A percentile compares a stretch with the other conserved stretches of the same genome.
phyloP scores from a whole-genome alignment of 1,139 yeast genomes.

The Candida sp. region DNA sequence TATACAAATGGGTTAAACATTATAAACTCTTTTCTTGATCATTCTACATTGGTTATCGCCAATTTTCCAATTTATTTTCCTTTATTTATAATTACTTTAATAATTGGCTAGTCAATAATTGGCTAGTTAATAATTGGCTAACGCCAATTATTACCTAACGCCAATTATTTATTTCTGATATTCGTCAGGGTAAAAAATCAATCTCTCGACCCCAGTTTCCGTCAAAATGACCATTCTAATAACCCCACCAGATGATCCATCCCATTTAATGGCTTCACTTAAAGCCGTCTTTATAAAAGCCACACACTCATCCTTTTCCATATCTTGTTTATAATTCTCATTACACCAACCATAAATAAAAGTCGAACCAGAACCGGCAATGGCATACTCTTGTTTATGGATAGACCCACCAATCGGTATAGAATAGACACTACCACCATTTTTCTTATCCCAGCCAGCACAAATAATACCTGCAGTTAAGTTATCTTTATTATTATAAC shows the following conservation, averaged over 20 bases:
- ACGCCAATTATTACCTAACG: no score
- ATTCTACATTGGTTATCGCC: no score
- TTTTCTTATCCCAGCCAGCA: slow-evolving; percentile 87
- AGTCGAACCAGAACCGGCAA: slow-evolving; percentile 97
- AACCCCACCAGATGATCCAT: slow-evolving; percentile 99
- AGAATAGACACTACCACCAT: slow-evolving; percentile 82
- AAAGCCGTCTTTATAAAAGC: slow-evolving; percentile 76
- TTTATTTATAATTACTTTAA: no score
- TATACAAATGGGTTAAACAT: no score
- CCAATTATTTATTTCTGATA: slow-evolving; percentile 8
- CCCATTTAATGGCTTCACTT: slow-evolving; percentile 97
- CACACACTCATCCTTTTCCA: slow-evolving; percentile 84
- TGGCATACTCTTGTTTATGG: slow-evolving; percentile 91
- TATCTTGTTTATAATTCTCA: slow-evolving; percentile 71
- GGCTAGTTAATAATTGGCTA: no score
- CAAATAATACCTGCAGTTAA: slow-evolving; percentile 93
- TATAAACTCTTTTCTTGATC: no score
- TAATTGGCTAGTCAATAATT: no score
- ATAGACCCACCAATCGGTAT: slow-evolving; percentile 95
- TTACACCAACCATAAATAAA: slow-evolving; percentile 97
- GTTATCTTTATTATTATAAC: slow-evolving; percentile 83
- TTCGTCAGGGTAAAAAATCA: slow-evolving; percentile 87
- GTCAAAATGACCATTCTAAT: slow-evolving; percentile 93
- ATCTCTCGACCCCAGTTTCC: slow-evolving; percentile 80
- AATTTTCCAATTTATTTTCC: no score